Percentiles rank a stretch among this genome's conserved stretches.
These are phyloP conservation scores for Trichoderma gamsii DNA, from an alignment of 495 filamentous ascomycete species.

Conservation along the genomic window DNA sequence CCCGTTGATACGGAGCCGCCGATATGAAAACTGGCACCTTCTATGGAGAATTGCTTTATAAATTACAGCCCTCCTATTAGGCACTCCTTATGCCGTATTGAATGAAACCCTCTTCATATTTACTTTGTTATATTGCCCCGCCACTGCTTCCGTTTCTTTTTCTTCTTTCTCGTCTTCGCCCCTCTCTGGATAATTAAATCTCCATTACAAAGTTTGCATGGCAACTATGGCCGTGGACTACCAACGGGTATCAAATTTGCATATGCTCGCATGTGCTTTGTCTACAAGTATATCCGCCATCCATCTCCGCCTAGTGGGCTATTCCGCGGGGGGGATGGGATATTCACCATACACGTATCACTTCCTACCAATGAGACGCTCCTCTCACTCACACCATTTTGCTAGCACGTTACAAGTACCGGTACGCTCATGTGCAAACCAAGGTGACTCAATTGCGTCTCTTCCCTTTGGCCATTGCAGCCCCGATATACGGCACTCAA, in stretches of 20 bases:
- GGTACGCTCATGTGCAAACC: not conserved
- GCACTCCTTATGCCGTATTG: not conserved
- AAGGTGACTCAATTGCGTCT: conserved; percentile 1
- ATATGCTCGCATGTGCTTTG: too few species aligned
- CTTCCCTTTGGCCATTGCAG: not conserved
- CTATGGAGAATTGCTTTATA: not conserved
- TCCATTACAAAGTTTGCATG: not conserved
- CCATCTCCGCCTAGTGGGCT: too few species aligned
- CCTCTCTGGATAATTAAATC: not conserved
- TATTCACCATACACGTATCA: too few species aligned
- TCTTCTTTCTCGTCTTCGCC: not conserved
- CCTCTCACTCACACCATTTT: too few species aligned
- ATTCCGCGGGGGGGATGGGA: too few species aligned
- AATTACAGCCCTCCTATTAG: not conserved
- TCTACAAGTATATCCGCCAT: too few species aligned
- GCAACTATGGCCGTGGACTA: not conserved
- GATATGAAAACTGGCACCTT: conserved; percentile 12
- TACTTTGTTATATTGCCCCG: not conserved
- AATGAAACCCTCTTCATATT: not conserved
- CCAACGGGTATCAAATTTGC: too few species aligned
- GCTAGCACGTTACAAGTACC: too few species aligned
- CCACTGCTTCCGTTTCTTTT: conserved; percentile 4
- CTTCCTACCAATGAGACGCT: too few species aligned
- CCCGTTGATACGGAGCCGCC: not conserved
- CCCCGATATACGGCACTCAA: not conserved